Base-by-base conservation (phyloP, 257 asterid genomes). In the Fraxinus excelsior region DNA sequence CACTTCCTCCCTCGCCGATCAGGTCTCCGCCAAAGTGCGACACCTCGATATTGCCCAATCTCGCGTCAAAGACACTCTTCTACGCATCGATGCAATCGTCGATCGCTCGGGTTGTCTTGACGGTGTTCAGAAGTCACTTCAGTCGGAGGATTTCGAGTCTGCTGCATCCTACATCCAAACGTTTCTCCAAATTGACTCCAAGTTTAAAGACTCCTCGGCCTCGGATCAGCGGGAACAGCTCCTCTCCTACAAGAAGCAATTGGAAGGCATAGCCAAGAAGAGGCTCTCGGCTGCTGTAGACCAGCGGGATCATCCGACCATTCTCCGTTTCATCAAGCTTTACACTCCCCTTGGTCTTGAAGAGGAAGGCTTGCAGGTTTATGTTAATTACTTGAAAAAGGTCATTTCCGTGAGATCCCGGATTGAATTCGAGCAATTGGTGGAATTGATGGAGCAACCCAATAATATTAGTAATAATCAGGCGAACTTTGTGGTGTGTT, bases 21-120 rank as follows among this genome's bases (percentile, higher is more conserved):
- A 89, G 78, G 97, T 93, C 28, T 89, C 95, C 31, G 91, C 89
- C 77, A 93, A 93, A 78, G 98, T 93, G 74, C 92, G 97, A 72
- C 96, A 88, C 76, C 94, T 91, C 42, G 98, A 93, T 86, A 90
- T 88, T 16, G 95, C 94, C 28, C 99, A 95, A 40, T 90, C 99
- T 19, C 96, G 94, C 60, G 96, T 95, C 6, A 88, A 91, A 25
- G 94, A 90, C 75, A 93, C 99, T 8, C 91, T 95, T 74, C 87
- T 87, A 81, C 90, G 91, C 28, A 87, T 92, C 2, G 96, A 93
- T 3, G 93, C 96, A 72, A 88, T 91, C 35, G 97, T 90, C 21
- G 90, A 91, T 64, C 84, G 98, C 6, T 87, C 95, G 71, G 86
- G 80, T 38, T 91, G 96, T 85, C 90, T 93, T 2, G 96, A 91